Base-by-base conservation (phyloP, 2,329 filamentous ascomycete species). In the Ceratocystis eucalypticola region DNA sequence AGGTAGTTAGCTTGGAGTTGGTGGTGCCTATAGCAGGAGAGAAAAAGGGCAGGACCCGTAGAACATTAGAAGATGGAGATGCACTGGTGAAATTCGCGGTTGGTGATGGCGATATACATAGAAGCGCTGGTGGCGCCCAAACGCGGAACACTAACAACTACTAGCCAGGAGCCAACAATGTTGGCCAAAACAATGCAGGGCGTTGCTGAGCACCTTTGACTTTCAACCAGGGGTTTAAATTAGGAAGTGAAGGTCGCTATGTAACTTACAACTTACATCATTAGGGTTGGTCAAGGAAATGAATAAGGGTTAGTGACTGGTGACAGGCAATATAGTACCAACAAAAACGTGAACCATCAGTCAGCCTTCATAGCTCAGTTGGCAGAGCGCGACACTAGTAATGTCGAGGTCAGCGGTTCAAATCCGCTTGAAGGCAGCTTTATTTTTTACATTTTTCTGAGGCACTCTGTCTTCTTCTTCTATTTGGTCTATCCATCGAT, bases 321-420 rank as follows among this genome's bases (percentile, higher is more conserved):
- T 6, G 5, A n/a, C 12, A 46, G 15, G 12, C 45, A 46, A 37
- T 37, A 37, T 37, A 41, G 10, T 41, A 12, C 1, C 20, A 25
- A 28, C 33, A 1, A 62, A 25, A 22, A 59, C 10, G 10, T 1
- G 0, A 41, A 3, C 0, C 1, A 53, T 0, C 8, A 53, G 3
- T 7, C 30, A 55, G 66, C 66, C 66, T 67, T 67, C 66, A 67
- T 67, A 67, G 66, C 66, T 67, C 66, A 67, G 66, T 67, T 67
- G 66, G 66, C 66, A 67, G 66, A 67, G 66, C 66, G 66, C 66
- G 66, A 67, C 66, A 67, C 66, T 67, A 67, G 66, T 67, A 67
- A 67, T 67, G 66, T 67, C 66, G 66, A 67, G 66, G 66, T 67
- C 66, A 67, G 66, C 66, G 66, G 66, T 67, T 67, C 66, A 67